These are phyloP conservation scores for Vitis riparia DNA, from an alignment of 164 flowering plant species.

Conservation along the genomic window DNA sequence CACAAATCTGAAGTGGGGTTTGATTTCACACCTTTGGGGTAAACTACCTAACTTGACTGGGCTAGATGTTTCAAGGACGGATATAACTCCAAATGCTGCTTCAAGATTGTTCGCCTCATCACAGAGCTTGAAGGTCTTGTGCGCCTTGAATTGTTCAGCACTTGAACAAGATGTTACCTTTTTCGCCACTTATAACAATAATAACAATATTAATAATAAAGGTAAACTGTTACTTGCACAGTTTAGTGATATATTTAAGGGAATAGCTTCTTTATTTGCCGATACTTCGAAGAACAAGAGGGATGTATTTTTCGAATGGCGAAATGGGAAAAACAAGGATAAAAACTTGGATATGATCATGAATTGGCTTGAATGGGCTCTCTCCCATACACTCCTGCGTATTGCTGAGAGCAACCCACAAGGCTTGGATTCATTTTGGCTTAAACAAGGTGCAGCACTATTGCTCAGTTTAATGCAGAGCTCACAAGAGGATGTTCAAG, in stretches of 20 bases:
- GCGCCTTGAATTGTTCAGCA: conserved; percentile 75
- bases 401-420: conserved; percentile 80
- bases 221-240: conserved; percentile 68
- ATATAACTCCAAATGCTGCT: conserved; percentile 55
- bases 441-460: conserved; percentile 77
- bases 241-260: conserved; percentile 70
- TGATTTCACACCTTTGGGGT: conserved; percentile 60
- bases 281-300: conserved; percentile 48
- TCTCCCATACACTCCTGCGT: conserved; percentile 78
- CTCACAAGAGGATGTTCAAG: conserved; percentile 94
- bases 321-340: conserved; percentile 43
- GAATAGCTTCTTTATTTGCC: conserved; percentile 58
- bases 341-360: conserved; percentile 60
- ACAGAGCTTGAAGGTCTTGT: conserved; percentile 68
- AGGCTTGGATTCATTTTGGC: conserved; percentile 83
- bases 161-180: conserved; percentile 68
- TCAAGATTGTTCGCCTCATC: conserved; percentile 61
- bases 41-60: conserved; percentile 72
- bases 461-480: conserved; percentile 85
- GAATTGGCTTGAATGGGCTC: conserved; percentile 89
- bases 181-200: conserved; percentile 17
- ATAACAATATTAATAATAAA: conserved; percentile 40
- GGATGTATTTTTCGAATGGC: conserved; percentile 68
- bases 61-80: conserved; percentile 90
- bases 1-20: conserved; percentile 66